Evolutionary conservation across 805 yeast species (phyloP), one percentile per base, ranked within the genome.

Genomic region (Tetrapisispora phaffii): DNA sequence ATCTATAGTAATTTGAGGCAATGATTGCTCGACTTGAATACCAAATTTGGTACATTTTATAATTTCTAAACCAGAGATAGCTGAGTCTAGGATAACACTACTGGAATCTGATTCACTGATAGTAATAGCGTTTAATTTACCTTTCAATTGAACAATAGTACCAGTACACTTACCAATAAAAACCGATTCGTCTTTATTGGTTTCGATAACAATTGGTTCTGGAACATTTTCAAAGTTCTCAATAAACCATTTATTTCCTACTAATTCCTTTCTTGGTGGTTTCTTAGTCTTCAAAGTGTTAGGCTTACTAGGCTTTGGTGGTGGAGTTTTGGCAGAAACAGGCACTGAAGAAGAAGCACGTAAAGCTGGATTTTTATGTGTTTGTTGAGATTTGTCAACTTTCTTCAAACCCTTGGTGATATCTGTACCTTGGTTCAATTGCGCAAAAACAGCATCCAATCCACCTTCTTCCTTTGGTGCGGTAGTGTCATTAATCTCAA

Each of bases 311-410:
- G 96, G 95, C 37, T 85, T 86, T 23, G 76, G 73, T 34, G 96
- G 95, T 39, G 74, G 69, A 53, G 74, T 75, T 21, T 44, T 46
- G 17, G 68, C 57, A 1, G 63, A 46, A 1, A 70, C 62, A 2
- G 76, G 72, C 20, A 76, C 73, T 2, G 74, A 64, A 2, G 79
- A 72, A 4, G 76, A 64, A 10, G 70, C 74, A 57, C 96, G 82
- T 55, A 89, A 71, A 39, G 71, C 80, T 2, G 96, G 95, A 64
- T 88, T 86, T 67, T 87, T 88, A 66, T 87, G 96, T 20, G 96
- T 87, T 88, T 85, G 86, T 66, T 88, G 85, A 8, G 94, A 82
- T 69, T 80, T 86, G 54, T 89, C 97, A 34, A 90, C 97, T 63
- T 90, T 90, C 62, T 83, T 87, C 53, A 93, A 76, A 13, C 88